Evolutionary conservation across 2,329 filamentous ascomycete genomes (phyloP), one percentile per base, ranked within the genome.

Genomic region (Trichocomaceae sp.): DNA sequence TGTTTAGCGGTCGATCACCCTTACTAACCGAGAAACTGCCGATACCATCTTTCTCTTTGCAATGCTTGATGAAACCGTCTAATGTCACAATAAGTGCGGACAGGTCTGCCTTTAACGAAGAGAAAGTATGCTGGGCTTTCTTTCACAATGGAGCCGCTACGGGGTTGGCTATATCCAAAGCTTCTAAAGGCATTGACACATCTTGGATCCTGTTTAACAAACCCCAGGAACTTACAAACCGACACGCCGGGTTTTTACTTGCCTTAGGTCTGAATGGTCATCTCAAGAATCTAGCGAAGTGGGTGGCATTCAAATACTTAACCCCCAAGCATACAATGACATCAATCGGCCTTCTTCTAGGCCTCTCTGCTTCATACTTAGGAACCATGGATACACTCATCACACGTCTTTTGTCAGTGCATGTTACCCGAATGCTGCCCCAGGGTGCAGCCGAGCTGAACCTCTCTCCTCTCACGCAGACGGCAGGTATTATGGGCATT

Each of bases 121-220:
- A 99, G 64, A 97, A 95, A 70, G 90, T 96, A 41, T 92, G 90
- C 66, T 99, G 93, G 93, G 91, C 92, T 0, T 99, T 96, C 72
- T 99, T 99, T 72, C 93, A 99, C 68, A 90, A 95, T 56, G 93
- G 93, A 6, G 92, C 95, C 29, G 87, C 92, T n/a, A 89, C 88
- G 22, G 93, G 93, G 2, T 75, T 99, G 23, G 88, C 90, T 55
- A 95, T 99, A 50, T 96, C 93, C 5, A 86, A 85, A 12, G 82
- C 89, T 54, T 92, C 91, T 3, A 90, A 90, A 65, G 92, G 92
- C 3, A 97, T 99, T 59, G 93, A 99, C 66, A 96, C 91, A 0
- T 97, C 92, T 0, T 99, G 95, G 95, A 96, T 99, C 61, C 80
- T 96, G 33, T 99, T 95, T 78, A 99, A 99, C 75, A 96, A 96